Conservation (phyloP, 768 basidiomycete species). For the Dioszegia aurantiaca region DNA sequence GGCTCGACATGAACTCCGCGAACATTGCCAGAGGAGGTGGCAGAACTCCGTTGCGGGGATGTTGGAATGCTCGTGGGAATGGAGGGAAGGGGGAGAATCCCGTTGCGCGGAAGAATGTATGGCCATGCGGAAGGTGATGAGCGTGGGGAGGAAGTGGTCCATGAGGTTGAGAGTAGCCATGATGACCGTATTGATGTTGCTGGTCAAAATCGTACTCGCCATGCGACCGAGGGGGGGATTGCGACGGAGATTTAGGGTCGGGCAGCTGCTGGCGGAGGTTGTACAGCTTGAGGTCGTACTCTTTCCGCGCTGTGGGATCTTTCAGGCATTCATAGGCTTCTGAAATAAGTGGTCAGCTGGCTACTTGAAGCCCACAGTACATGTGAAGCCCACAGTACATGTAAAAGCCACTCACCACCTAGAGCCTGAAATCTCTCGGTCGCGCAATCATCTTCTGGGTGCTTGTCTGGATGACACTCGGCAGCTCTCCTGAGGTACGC, state of each 20-base stretch:
- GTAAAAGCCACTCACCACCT: conserved; percentile 21
- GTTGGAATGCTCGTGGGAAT: background rate
- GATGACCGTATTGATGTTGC: background rate
- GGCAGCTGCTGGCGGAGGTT: conserved; percentile 4
- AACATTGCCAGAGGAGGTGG: background rate
- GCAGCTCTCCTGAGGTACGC: conserved; percentile 30
- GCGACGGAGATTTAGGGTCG: background rate
- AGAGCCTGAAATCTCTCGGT: conserved; percentile 27
- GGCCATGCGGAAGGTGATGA: background rate
- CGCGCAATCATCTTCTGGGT: conserved; percentile 22
- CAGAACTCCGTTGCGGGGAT: background rate
- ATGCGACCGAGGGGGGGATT: background rate
- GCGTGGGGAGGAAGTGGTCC: background rate
- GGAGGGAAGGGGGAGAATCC: conserved; percentile 9
- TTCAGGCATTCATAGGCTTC: conserved; percentile 29
- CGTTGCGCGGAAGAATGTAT: conserved; percentile 5
- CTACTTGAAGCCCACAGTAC: too few species aligned
- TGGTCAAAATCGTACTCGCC: background rate
- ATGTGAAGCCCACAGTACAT: too few species aligned
- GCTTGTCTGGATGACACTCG: conserved; percentile 31
- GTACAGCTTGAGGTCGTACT: conserved; percentile 23
- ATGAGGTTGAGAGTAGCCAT: background rate
- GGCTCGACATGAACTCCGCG: background rate
- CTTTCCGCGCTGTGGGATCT: conserved; percentile 10
- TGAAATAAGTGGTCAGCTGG: conserved; percentile 2